Base-by-base conservation (phyloP, 2,329 filamentous ascomycete genomes). In the Colletotrichum abscissum region DNA sequence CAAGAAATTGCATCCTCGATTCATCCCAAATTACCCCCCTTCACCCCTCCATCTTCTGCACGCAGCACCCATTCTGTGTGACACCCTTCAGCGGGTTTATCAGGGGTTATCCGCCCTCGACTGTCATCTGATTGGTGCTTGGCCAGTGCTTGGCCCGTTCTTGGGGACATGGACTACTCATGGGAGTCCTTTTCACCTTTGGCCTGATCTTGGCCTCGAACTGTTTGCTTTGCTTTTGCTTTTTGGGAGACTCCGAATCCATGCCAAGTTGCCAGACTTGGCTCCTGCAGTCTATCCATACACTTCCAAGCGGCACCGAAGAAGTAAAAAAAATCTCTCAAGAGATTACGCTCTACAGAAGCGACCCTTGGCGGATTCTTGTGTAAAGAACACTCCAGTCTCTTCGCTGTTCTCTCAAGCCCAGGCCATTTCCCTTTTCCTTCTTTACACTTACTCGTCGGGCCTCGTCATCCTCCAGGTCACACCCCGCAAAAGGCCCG, bases 111-210 rank as follows among this genome's bases (percentile, higher is more conserved):
- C 57, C 52, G 58, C 63, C 63, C 11, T 67, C 30, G 11, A 11
- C 38, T 28, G 63, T 60, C 63, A 28, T 63, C 52, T 74, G 69
- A 73, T 74, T 72, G 72, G 72, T 28, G 62, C 68, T 73, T 73
- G 58, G 67, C 35, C 60, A 38, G 60, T 28, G 38, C 67, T 73
- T 62, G 71, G 71, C 67, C 56, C 35, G 67, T n/a, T 46, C 62
- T 57, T 56, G 58, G 52, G n/a, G 33, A 54, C n/a, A 57, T 35
- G 33, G 33, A 35, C 33, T 35, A 35, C 33, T 35, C 33, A 35
- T 35, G 33, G 33, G 33, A 12, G 33, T 55, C 62, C 12, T 33
- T 52, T 49, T 54, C 56, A 56, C 38, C n/a, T 26, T 26, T 26
- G 6, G 26, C 59, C 42, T 49, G 19, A 12, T 24, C 14, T 4